Conservation (phyloP, 257 asterid genomes). For the Petunia axillaris region DNA sequence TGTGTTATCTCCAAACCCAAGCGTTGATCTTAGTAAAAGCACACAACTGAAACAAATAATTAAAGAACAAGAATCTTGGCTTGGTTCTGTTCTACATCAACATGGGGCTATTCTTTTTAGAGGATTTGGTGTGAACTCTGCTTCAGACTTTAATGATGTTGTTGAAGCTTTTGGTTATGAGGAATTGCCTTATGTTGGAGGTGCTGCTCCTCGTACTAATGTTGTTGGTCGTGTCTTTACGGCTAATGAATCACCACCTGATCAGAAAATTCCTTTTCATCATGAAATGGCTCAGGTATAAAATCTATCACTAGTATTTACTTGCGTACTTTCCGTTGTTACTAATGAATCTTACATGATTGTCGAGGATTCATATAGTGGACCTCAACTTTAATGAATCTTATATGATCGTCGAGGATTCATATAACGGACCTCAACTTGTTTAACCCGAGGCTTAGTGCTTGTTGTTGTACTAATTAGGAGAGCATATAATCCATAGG, state of each 20-base stretch:
- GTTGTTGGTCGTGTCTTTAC: conserved; percentile 88
- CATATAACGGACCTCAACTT: too few relatives aligned
- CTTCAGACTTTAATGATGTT: conserved; percentile 76
- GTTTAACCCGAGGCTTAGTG: too few relatives aligned
- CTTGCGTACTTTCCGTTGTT: not conserved
- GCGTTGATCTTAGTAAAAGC: not conserved
- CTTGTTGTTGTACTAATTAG: too few relatives aligned
- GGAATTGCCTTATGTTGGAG: conserved; percentile 89
- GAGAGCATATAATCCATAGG: too few relatives aligned
- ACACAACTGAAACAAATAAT: conserved; percentile 42
- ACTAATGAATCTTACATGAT: too few relatives aligned
- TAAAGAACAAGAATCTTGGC: conserved; percentile 59
- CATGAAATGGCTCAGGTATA: conserved; percentile 86
- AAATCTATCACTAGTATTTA: not conserved
- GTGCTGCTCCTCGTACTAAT: conserved; percentile 81
- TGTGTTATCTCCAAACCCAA: conserved; percentile 52
- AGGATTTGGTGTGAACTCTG: conserved; percentile 56
- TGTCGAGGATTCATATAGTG: too few relatives aligned
- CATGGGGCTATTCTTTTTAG: conserved; percentile 76
- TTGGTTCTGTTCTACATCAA: conserved; percentile 54
- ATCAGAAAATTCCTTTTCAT: conserved; percentile 79
- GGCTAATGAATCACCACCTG: conserved; percentile 91
- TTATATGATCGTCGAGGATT: too few relatives aligned
- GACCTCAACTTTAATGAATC: too few relatives aligned
- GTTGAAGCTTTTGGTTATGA: conserved; percentile 85